Evolutionary conservation across 345 rosid genomes (phyloP).

Genomic region (Eucalyptus marginata): DNA sequence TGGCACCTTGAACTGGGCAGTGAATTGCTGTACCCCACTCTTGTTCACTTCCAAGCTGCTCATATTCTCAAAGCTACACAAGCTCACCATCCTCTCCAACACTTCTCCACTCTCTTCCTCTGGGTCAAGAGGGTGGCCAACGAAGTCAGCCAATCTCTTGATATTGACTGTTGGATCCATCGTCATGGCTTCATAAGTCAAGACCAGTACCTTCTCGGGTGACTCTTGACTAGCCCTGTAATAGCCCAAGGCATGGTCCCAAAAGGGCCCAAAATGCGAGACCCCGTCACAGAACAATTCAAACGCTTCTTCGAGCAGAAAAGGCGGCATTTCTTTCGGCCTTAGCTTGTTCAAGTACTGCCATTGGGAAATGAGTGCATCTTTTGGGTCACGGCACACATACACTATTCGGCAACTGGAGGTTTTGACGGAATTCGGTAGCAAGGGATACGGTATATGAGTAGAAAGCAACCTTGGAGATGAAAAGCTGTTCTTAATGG

Average conservation of each 20-base stretch:
- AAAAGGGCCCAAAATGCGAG: neutral
- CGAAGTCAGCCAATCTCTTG: neutral
- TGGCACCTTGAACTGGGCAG: neutral
- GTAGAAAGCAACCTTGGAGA: neutral
- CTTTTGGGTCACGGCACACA: neutral
- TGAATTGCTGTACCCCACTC: neutral
- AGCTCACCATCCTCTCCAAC: neutral
- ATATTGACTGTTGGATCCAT: neutral
- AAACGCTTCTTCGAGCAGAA: neutral
- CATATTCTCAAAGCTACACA: neutral
- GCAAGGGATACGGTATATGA: neutral
- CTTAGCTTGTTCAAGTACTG: neutral
- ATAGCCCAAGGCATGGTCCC: neutral
- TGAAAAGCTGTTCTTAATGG: neutral
- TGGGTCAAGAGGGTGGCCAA: neutral
- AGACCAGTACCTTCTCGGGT: neutral
- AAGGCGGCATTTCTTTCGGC: neutral
- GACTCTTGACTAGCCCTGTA: neutral
- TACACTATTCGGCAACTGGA: neutral
- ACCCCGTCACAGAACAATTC: neutral
- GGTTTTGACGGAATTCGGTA: neutral
- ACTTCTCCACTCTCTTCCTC: neutral
- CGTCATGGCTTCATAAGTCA: neutral
- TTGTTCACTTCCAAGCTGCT: neutral
- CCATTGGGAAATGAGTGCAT: neutral